Percentiles rank a stretch among this genome's conserved stretches.
Evolutionary conservation across 441 rosid genomes (phyloP).

Genomic region (Adansonia gregorii): DNA sequence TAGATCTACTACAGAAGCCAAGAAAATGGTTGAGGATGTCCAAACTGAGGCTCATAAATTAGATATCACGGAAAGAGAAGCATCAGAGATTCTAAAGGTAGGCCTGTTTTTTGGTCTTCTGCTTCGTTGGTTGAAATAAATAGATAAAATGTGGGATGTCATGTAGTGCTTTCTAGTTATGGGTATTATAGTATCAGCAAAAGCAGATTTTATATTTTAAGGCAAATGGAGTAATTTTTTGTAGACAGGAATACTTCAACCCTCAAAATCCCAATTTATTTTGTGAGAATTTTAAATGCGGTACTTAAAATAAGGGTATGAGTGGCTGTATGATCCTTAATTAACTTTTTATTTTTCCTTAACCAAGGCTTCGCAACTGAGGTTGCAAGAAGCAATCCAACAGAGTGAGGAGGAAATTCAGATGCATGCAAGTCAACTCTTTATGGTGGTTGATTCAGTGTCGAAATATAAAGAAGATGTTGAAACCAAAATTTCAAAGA

Average conservation of each 20-base stretch:
- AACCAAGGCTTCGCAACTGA: constrained; percentile 44
- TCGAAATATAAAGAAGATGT: constrained; percentile 73
- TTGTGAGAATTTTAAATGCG: not conserved
- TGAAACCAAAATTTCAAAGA: constrained; percentile 55
- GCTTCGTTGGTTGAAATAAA: not conserved
- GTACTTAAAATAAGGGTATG: not conserved
- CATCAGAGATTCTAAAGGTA: constrained; percentile 68
- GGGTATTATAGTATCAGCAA: not conserved
- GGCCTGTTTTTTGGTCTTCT: constrained; percentile 14
- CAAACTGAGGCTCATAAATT: constrained; percentile 55
- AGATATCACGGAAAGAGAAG: constrained; percentile 70
- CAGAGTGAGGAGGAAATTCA: constrained; percentile 68
- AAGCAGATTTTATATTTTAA: not conserved
- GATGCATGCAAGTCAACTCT: constrained; percentile 53
- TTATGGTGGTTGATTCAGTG: constrained; percentile 62
- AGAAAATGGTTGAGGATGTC: constrained; percentile 53
- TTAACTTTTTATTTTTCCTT: not conserved
- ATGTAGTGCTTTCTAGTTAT: not conserved
- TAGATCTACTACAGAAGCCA: constrained; percentile 63
- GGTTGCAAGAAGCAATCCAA: constrained; percentile 60
- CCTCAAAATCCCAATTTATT: not conserved
- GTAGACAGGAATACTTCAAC: too few relatives aligned
- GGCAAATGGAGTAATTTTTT: not conserved
- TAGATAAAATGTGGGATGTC: not conserved
- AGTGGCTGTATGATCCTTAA: not conserved